Evolutionary conservation across 1,284 basidiomycete genomes (phyloP).

Genomic region (Tranzscheliella williamsii): DNA sequence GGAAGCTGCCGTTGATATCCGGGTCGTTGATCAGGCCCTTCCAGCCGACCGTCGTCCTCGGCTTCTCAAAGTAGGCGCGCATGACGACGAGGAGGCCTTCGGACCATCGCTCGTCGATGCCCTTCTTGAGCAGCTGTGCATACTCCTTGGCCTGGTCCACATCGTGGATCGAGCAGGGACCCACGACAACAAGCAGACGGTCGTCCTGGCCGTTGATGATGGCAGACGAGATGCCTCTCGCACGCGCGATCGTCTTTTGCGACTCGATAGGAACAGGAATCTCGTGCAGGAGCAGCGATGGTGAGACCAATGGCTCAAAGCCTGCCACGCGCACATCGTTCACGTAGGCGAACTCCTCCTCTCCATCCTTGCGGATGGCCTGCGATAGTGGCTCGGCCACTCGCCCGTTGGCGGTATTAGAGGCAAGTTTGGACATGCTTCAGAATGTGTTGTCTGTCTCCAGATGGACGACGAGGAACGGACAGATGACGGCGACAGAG

Average conservation of each 20-base stretch:
- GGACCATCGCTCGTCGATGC: conserved; percentile 62
- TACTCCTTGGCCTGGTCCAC: conserved; percentile 87
- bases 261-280: conserved; percentile 48
- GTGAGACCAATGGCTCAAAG: conserved; percentile 58
- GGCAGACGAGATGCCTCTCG: conserved; percentile 40
- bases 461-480: too few relatives aligned
- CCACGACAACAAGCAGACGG: conserved; percentile 63
- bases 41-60: conserved; percentile 75
- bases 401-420: conserved; percentile 38
- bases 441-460: too few relatives aligned
- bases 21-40: conserved; percentile 76
- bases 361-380: conserved; percentile 11
- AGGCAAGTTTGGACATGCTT: conserved; percentile 32
- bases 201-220: conserved; percentile 58
- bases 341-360: conserved; percentile 40
- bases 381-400: conserved; percentile 31
- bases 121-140: conserved; percentile 65
- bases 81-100: conserved; percentile 86
- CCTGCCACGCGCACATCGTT: conserved; percentile 57
- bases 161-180: conserved; percentile 94
- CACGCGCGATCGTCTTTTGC: conserved; percentile 49
- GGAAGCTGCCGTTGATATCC: conserved; percentile 87
- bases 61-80: conserved; percentile 89
- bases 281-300: conserved; percentile 54
- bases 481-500: too few relatives aligned